Conservation (phyloP, 805 yeast genomes). For the Metschnikowia matae region DNA sequence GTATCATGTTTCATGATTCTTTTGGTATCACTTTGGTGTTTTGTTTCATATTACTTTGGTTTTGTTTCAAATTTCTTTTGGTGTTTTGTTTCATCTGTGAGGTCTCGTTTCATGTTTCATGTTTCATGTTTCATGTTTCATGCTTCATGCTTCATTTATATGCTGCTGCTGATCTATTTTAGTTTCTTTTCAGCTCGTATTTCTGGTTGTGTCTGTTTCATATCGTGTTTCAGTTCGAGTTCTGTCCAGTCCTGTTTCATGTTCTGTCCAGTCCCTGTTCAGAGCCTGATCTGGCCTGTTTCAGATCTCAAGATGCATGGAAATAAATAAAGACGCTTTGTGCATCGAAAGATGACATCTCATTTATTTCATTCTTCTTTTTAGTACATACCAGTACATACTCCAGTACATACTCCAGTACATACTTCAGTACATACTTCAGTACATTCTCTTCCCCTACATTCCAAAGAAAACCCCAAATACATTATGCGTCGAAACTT, state of each 20-base stretch:
- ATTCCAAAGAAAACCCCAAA: not conserved
- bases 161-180: not conserved
- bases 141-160: not conserved
- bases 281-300: not conserved
- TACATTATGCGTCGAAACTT: not conserved
- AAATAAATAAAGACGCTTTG: not conserved
- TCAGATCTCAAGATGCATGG: not conserved
- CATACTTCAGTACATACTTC: not conserved
- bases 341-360: not conserved
- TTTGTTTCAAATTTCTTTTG: too few relatives aligned
- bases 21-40: too few relatives aligned
- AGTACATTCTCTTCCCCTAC: not conserved
- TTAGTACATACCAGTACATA: not conserved
- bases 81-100: not conserved
- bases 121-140: not conserved
- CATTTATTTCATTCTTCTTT: too few relatives aligned
- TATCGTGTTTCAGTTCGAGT: not conserved
- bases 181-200: not conserved
- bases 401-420: not conserved
- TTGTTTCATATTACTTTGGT: too few relatives aligned
- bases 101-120: not conserved
- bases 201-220: not conserved
- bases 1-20: not conserved
- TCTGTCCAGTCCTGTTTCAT: not conserved
- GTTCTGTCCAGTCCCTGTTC: not conserved